Evolutionary conservation across 2,329 filamentous ascomycete species (phyloP).

Genomic region (Pseudogymnoascus pannorum): DNA sequence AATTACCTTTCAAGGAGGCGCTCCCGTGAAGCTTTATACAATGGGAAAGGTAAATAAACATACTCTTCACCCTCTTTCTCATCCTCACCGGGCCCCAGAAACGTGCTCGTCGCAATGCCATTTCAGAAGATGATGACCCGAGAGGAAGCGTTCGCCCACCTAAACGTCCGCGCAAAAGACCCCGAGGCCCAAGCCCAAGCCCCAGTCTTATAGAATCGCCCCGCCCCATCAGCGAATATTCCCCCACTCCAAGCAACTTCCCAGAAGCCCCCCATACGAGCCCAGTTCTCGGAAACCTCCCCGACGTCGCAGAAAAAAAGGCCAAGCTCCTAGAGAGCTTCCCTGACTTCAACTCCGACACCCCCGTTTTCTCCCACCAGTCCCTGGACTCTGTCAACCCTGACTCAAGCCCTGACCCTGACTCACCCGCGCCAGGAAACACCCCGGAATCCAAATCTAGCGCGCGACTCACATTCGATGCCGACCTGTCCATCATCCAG

Average conservation of each 20-base stretch:
- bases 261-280: neutral
- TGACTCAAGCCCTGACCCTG: neutral
- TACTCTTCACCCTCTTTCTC: neutral
- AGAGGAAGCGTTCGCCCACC: neutral
- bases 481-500: neutral
- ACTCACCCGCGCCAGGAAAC: neutral
- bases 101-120: neutral
- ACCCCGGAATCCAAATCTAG: neutral
- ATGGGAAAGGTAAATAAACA: neutral
- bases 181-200: neutral
- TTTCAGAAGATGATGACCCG: neutral
- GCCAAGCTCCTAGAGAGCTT: neutral
- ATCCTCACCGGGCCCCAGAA: neutral
- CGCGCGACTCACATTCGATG: neutral
- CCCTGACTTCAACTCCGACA: neutral
- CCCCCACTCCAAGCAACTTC: neutral
- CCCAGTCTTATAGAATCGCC: neutral
- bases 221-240: neutral
- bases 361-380: neutral
- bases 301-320: too few species aligned
- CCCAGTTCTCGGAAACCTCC: too few species aligned
- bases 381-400: neutral
- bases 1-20: neutral
- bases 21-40: neutral
- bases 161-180: neutral